phyloP scores from a whole-genome alignment of 208 protist genomes.

The Trypanosoma boissoni region DNA sequence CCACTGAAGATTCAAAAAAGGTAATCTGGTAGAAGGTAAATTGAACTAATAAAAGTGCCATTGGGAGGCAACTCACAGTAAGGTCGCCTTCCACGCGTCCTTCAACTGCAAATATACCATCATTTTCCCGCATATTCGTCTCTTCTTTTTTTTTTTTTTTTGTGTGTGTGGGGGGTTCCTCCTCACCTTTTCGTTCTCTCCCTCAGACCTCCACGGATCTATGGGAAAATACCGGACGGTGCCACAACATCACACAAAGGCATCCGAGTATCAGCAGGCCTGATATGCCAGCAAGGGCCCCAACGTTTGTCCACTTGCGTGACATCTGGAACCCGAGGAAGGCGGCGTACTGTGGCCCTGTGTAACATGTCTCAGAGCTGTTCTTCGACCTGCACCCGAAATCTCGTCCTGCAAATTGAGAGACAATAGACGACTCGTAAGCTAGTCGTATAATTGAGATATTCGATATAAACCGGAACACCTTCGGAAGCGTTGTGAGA shows the following conservation, averaged over 20 bases:
- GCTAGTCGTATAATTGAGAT: slow-evolving; percentile 44
- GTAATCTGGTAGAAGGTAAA: too few relatives aligned
- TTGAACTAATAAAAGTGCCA: too few relatives aligned
- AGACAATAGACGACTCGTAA: slow-evolving; percentile 55
- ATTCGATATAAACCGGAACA: slow-evolving; percentile 38
- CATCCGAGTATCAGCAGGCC: slow-evolving; percentile 34
- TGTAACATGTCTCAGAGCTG: slow-evolving; percentile 35
- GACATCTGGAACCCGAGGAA: slow-evolving; percentile 46
- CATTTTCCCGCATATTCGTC: too few relatives aligned
- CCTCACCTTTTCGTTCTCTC: neutral
- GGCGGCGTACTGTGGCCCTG: slow-evolving; percentile 41
- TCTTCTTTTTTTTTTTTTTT: slow-evolving; percentile 11
- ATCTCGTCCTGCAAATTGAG: slow-evolving; percentile 37
- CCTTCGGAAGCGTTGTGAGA: slow-evolving; percentile 41
- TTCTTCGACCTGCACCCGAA: slow-evolving; percentile 36
- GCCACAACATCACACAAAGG: slow-evolving; percentile 37
- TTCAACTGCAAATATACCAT: too few relatives aligned
- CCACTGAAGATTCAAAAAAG: too few relatives aligned
- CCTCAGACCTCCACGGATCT: too few relatives aligned
- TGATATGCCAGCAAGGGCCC: slow-evolving; percentile 33
- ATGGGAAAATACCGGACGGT: slow-evolving; percentile 2
- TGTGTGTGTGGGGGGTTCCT: neutral
- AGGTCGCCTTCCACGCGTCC: too few relatives aligned
- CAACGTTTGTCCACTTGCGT: slow-evolving; percentile 46
- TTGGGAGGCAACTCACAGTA: too few relatives aligned